Evolutionary conservation across 768 basidiomycete genomes (phyloP).

Genomic region (Termitomyces sp.): DNA sequence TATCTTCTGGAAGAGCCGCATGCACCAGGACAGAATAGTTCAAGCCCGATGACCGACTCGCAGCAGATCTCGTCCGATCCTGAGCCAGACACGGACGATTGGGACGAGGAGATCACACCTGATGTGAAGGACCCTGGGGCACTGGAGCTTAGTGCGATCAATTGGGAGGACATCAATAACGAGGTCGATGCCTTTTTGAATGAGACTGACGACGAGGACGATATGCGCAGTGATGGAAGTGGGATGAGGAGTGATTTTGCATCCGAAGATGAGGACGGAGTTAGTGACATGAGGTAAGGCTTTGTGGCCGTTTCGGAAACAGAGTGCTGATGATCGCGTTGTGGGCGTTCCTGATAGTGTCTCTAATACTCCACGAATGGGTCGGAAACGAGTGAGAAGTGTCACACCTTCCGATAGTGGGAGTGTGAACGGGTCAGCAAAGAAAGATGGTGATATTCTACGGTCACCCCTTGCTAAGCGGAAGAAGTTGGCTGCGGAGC

Average conservation of each 20-base stretch:
- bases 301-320: background rate
- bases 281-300: slow-evolving; percentile 30
- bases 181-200: slow-evolving; percentile 88
- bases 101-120: slow-evolving; percentile 42
- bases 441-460: slow-evolving; percentile 38
- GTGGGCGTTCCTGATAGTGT: slow-evolving; percentile 24
- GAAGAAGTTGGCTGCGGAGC: slow-evolving; percentile 67
- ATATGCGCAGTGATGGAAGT: slow-evolving; percentile 35
- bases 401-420: slow-evolving; percentile 60
- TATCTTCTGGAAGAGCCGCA: slow-evolving; percentile 70
- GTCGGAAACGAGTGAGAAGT: slow-evolving; percentile 70
- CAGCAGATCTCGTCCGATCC: slow-evolving; percentile 60
- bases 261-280: slow-evolving; percentile 57
- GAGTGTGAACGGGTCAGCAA: slow-evolving; percentile 30
- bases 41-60: slow-evolving; percentile 32
- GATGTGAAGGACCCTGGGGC: slow-evolving; percentile 27
- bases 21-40: slow-evolving; percentile 26
- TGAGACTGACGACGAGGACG: slow-evolving; percentile 68
- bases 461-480: slow-evolving; percentile 78
- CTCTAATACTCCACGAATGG: slow-evolving; percentile 39
- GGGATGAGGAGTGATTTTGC: slow-evolving; percentile 39
- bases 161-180: slow-evolving; percentile 82
- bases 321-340: background rate
- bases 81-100: slow-evolving; percentile 66
- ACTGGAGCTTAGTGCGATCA: slow-evolving; percentile 57